Conservation (phyloP, 78 protist species). For the Dictyostelium intermedium region DNA sequence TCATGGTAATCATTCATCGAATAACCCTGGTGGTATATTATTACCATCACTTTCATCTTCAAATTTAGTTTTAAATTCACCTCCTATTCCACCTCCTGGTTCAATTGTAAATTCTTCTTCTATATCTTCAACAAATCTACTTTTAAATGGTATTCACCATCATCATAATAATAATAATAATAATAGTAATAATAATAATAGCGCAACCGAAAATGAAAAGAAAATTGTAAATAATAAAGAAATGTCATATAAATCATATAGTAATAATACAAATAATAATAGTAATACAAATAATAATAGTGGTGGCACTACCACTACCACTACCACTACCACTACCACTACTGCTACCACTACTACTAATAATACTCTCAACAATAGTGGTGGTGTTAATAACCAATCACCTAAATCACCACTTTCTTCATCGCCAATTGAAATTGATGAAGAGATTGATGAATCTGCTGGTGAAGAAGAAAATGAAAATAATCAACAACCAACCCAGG, state of each 20-base stretch:
- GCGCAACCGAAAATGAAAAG: not conserved
- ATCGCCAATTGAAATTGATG: not conserved
- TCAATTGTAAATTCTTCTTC: not conserved
- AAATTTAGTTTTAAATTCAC: not conserved
- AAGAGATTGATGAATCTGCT: too few relatives aligned
- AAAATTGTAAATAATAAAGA: not conserved
- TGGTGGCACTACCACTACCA: too few relatives aligned
- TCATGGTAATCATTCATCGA: not conserved
- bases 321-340: too few relatives aligned
- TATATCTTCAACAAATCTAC: not conserved
- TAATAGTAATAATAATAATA: not conserved
- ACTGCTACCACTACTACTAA: too few relatives aligned
- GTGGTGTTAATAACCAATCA: not conserved
- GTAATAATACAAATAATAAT: not conserved
- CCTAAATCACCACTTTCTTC: not conserved
- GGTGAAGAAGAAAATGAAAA: too few relatives aligned
- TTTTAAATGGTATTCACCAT: not conserved
- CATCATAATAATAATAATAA: not conserved
- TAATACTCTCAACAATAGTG: not conserved
- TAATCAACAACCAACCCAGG: not conserved
- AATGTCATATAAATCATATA: too few relatives aligned
- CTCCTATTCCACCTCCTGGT: not conserved
- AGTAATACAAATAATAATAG: not conserved
- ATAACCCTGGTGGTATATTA: not conserved
- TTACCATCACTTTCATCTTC: constrained; percentile 35